Evolutionary conservation across 2,329 filamentous ascomycete genomes (phyloP).

Genomic region (Neophaeococcomyces aloes): DNA sequence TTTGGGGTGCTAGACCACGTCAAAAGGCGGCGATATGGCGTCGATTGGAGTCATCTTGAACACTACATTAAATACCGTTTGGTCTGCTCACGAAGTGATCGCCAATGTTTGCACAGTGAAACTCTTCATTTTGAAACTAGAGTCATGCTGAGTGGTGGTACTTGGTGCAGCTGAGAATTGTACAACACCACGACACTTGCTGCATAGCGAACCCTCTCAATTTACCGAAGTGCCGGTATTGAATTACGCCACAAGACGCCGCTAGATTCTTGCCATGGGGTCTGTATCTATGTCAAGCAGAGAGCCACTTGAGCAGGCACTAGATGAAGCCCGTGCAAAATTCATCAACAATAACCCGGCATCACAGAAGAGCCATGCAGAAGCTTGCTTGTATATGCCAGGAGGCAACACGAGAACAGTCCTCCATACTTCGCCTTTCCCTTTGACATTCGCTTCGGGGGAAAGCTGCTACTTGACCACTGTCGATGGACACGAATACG

Average conservation of each 20-base stretch:
- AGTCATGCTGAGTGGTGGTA: no score
- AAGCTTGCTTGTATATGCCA: constrained; percentile 21
- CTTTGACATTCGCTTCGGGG: constrained; percentile 25
- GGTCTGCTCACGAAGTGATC: no score
- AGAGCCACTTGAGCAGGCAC: constrained; percentile 5
- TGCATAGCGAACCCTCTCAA: no score
- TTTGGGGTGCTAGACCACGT: no score
- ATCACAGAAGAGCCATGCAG: constrained; percentile 14
- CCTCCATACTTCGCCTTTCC: constrained; percentile 26
- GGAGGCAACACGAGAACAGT: constrained; percentile 27
- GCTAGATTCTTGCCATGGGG: constrained; percentile 9
- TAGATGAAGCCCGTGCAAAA: constrained; percentile 9
- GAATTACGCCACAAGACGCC: neutral
- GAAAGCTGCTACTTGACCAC: constrained; percentile 25
- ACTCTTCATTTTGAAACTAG: no score
- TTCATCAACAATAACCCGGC: constrained; percentile 10
- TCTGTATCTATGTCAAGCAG: constrained; percentile 8
- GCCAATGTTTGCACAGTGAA: no score
- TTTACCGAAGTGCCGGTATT: neutral
- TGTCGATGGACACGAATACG: constrained; percentile 33
- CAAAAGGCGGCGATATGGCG: no score
- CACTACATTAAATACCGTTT: no score
- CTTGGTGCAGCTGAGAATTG: no score
- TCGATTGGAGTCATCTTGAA: no score
- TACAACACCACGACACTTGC: no score